Conservation (phyloP, 345 rosid genomes). For the Turnera subulata region DNA sequence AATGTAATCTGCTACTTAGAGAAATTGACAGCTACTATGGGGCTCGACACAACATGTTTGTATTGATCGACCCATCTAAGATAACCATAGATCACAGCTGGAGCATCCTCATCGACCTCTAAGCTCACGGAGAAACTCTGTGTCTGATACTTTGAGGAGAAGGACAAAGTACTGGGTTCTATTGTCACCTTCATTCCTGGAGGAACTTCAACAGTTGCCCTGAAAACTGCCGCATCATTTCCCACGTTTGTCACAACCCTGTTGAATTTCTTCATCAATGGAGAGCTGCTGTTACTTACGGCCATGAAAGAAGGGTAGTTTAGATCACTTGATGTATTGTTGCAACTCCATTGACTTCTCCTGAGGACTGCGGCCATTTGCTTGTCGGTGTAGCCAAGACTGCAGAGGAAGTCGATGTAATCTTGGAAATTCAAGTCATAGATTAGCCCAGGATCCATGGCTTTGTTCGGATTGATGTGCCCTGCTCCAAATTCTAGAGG, state of each 20-base stretch:
- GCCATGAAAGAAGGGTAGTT: conserved; percentile 37
- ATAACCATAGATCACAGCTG: conserved; percentile 18
- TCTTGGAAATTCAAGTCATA: conserved; percentile 35
- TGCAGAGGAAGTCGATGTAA: conserved; percentile 36
- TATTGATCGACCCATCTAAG: conserved; percentile 43
- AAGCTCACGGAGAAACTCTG: conserved; percentile 5
- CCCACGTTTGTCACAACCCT: conserved; percentile 22
- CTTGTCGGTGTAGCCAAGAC: conserved; percentile 25
- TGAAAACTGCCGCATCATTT: conserved; percentile 1
- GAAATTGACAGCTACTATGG: conserved; percentile 27
- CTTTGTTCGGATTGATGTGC: conserved; percentile 38
- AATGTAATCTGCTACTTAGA: no score
- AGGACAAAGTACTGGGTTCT: background rate
- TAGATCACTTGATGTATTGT: conserved; percentile 11
- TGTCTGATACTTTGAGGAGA: conserved; percentile 5
- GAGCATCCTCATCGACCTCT: conserved; percentile 11
- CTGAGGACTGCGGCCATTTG: conserved; percentile 38
- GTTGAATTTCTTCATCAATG: conserved; percentile 1
- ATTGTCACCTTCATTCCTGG: conserved; percentile 6
- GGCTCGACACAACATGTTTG: conserved; percentile 35
- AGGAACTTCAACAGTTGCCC: conserved; percentile 9
- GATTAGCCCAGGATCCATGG: conserved; percentile 44
- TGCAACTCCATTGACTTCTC: conserved; percentile 34
- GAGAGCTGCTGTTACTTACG: background rate
- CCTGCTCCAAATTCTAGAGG: conserved; percentile 46